Evolutionary conservation across 1,284 basidiomycete species (phyloP).

Genomic region (Pterulicium gracile): DNA sequence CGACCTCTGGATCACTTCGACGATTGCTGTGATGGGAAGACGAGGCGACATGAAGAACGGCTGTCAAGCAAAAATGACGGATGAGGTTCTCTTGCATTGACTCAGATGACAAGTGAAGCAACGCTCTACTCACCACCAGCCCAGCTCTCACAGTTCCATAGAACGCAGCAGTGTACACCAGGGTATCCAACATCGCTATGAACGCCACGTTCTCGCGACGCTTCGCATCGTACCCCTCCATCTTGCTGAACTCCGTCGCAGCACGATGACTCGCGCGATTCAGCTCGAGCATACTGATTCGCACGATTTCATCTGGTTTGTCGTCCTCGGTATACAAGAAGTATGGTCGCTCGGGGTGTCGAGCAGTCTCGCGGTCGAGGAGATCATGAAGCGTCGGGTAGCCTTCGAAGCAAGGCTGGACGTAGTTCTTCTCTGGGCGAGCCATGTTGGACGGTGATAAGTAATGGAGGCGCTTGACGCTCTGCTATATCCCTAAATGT

Average conservation of each 20-base stretch:
- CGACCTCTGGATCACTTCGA: not conserved
- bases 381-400: not conserved
- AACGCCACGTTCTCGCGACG: not conserved
- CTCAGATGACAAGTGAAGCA: not conserved
- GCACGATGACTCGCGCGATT: not conserved
- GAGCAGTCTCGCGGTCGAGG: not conserved
- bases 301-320: not conserved
- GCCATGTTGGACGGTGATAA: too few species aligned
- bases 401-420: not conserved
- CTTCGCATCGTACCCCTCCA: not conserved
- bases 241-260: not conserved
- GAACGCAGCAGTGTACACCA: not conserved
- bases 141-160: not conserved
- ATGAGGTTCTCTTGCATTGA: not conserved
- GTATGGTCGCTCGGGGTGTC: not conserved
- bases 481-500: too few species aligned
- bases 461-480: too few species aligned
- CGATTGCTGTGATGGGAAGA: not conserved
- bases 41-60: not conserved
- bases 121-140: not conserved
- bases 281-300: not conserved
- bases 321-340: not conserved
- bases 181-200: not conserved
- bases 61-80: not conserved
- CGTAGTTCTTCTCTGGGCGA: too few species aligned